Conservation (phyloP, 1,284 basidiomycete genomes). For the Microbotryum saponariae region DNA sequence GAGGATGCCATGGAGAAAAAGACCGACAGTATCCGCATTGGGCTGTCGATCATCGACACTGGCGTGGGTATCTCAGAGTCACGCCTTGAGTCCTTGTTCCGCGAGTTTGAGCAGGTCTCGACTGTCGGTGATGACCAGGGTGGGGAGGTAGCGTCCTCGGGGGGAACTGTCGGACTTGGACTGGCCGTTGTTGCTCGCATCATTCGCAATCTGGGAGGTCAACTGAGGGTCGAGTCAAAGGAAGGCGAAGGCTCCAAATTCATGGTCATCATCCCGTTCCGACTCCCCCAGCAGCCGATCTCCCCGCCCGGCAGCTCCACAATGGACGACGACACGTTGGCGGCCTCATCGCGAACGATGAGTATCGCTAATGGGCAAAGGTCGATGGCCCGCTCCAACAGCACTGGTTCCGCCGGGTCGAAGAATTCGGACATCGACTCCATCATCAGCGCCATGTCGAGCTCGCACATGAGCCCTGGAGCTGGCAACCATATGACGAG, state of each 20-base stretch:
- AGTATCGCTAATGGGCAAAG: neutral
- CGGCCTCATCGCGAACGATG: slow-evolving; percentile 1
- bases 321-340: neutral
- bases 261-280: slow-evolving; percentile 42
- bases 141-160: neutral
- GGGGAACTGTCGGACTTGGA: slow-evolving; percentile 32
- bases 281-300: slow-evolving; percentile 20
- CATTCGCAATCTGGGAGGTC: slow-evolving; percentile 42
- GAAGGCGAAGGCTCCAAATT: slow-evolving; percentile 42
- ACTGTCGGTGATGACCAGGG: slow-evolving; percentile 17
- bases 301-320: neutral
- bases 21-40: slow-evolving; percentile 52
- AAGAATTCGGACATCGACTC: slow-evolving; percentile 29
- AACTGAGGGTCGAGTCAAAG: slow-evolving; percentile 43
- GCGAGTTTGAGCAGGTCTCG: slow-evolving; percentile 73
- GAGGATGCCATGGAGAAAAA: slow-evolving; percentile 24
- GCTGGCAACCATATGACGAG: neutral
- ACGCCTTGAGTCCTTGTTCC: slow-evolving; percentile 73
- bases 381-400: slow-evolving; percentile 1
- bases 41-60: slow-evolving; percentile 30
- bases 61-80: slow-evolving; percentile 59
- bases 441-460: slow-evolving; percentile 32
- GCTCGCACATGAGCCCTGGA: slow-evolving; percentile 3
- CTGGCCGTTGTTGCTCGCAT: slow-evolving; percentile 43
- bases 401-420: slow-evolving; percentile 10